Conservation (phyloP, 768 basidiomycete species). For the Suillus discolor region DNA sequence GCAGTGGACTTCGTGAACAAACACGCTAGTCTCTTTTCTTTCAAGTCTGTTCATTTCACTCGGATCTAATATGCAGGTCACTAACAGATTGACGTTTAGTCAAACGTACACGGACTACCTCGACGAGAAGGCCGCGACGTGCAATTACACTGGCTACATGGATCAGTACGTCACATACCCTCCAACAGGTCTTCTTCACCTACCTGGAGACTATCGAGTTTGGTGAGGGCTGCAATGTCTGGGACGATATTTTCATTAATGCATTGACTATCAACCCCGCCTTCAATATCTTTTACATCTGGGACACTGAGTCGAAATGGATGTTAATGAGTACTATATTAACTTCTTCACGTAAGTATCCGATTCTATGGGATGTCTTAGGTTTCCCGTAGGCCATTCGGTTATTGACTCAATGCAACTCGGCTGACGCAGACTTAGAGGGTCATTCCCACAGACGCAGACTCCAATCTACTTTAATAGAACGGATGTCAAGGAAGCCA, state of each 20-base stretch:
- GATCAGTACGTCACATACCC: slow-evolving; percentile 68
- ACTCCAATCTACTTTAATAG: slow-evolving; percentile 73
- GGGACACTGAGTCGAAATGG: slow-evolving; percentile 50
- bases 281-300: slow-evolving; percentile 77
- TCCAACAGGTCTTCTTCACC: slow-evolving; percentile 62
- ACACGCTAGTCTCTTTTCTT: slow-evolving; percentile 66
- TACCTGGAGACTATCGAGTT: slow-evolving; percentile 53
- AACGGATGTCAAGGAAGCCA: slow-evolving; percentile 60
- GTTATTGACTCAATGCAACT: background rate
- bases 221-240: slow-evolving; percentile 63
- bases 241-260: slow-evolving; percentile 66
- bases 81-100: slow-evolving; percentile 34
- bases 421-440: slow-evolving; percentile 36
- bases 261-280: slow-evolving; percentile 69
- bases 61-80: background rate
- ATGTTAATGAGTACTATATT: background rate
- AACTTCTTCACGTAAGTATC: slow-evolving; percentile 40
- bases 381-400: slow-evolving; percentile 64
- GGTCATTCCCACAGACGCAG: slow-evolving; percentile 57
- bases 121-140: slow-evolving; percentile 50
- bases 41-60: slow-evolving; percentile 53
- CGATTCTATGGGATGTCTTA: slow-evolving; percentile 76
- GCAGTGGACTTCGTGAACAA: slow-evolving; percentile 76
- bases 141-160: slow-evolving; percentile 66
- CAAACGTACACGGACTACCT: slow-evolving; percentile 63